Evolutionary conservation across 2,329 filamentous ascomycete genomes (phyloP).

Genomic region (Berkeleyomyces basicola): DNA sequence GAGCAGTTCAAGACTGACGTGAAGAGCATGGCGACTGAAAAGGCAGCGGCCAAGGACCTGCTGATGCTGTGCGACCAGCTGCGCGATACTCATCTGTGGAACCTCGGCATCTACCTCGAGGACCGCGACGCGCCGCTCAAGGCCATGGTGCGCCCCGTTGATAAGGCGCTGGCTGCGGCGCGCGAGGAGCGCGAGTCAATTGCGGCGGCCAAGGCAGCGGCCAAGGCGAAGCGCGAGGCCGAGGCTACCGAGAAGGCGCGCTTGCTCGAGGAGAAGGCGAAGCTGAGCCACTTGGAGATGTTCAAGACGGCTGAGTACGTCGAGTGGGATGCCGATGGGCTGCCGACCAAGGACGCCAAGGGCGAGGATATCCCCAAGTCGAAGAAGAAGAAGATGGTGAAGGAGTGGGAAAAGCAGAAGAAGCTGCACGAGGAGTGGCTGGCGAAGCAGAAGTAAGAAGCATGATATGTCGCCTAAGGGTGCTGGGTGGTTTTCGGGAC

Average conservation of each 20-base stretch:
- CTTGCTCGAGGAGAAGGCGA: slow-evolving; percentile 32
- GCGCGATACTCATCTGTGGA: slow-evolving; percentile 64
- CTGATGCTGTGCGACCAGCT: slow-evolving; percentile 64
- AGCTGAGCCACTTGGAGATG: slow-evolving; percentile 36
- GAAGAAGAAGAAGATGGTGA: slow-evolving; percentile 63
- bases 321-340: slow-evolving; percentile 67
- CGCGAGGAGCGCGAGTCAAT: slow-evolving; percentile 43
- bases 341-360: slow-evolving; percentile 61
- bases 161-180: slow-evolving; percentile 37
- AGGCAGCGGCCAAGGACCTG: slow-evolving; percentile 43
- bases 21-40: slow-evolving; percentile 33
- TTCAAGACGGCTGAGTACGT: slow-evolving; percentile 46
- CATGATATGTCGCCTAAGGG: not conserved
- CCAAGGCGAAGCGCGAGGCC: slow-evolving; percentile 32
- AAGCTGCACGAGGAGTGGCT: slow-evolving; percentile 55
- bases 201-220: slow-evolving; percentile 37
- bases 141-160: slow-evolving; percentile 55
- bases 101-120: slow-evolving; percentile 75
- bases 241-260: slow-evolving; percentile 33
- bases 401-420: slow-evolving; percentile 84
- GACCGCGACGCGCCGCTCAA: slow-evolving; percentile 52
- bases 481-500: not conserved
- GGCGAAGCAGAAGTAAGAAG: slow-evolving; percentile 8
- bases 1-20: slow-evolving; percentile 39
- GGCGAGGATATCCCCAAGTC: slow-evolving; percentile 71